phyloP scores from a whole-genome alignment of 108 stramenopile genomes.

The Aurantiochytrium sp. region DNA sequence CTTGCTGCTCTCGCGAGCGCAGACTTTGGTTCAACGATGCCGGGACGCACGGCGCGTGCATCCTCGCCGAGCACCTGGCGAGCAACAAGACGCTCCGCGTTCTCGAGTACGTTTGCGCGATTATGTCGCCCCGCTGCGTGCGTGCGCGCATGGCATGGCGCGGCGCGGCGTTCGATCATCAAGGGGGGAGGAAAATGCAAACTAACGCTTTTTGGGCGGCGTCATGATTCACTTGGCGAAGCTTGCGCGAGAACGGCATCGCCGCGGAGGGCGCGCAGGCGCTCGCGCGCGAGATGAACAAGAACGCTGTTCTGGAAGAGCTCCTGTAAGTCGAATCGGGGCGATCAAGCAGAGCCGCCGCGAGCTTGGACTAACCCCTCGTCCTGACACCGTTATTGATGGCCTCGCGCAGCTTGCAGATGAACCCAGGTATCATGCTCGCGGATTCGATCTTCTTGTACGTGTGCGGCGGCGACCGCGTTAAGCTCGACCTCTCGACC shows the following conservation, averaged over 20 bases:
- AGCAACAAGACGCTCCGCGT: not conserved
- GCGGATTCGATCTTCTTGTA: not conserved
- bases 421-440: not conserved
- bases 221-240: not conserved
- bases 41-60: not conserved
- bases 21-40: not conserved
- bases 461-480: not conserved
- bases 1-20: no score
- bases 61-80: not conserved
- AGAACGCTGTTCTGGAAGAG: not conserved
- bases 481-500: not conserved
- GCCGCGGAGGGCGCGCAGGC: not conserved
- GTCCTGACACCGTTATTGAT: no score
- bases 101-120: not conserved
- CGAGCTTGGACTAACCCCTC: no score
- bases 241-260: not conserved
- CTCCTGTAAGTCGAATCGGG: not conserved
- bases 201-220: not conserved
- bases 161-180: no score
- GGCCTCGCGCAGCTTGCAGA: not conserved
- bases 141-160: no score
- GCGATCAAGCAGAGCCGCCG: no score
- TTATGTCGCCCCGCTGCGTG: not conserved
- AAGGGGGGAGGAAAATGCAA: no score
- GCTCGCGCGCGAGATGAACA: not conserved